Evolutionary conservation across 148 eudicot species (phyloP).

Genomic region (Rheum nobile): DNA sequence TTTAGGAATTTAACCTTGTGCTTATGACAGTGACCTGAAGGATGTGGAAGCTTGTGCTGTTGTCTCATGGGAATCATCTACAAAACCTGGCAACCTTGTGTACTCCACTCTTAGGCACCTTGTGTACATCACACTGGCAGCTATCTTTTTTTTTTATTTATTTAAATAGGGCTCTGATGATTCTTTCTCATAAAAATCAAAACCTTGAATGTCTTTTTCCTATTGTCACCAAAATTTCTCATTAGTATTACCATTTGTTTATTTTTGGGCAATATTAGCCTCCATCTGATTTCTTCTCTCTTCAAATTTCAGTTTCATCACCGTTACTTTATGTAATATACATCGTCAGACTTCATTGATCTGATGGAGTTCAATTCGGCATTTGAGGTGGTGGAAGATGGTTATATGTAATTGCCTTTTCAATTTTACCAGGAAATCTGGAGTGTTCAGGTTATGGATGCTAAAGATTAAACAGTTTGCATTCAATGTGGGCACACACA

Average conservation of each 20-base stretch:
- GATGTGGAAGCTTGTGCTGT: background rate
- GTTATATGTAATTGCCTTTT: background rate
- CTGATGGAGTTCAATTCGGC: background rate
- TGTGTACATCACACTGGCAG: conserved; percentile 2
- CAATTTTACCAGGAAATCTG: no score
- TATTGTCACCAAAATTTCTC: background rate
- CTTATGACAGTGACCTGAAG: background rate
- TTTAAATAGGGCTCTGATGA: conserved; percentile 3
- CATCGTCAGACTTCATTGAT: background rate
- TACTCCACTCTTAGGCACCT: conserved; percentile 1
- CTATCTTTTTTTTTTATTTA: background rate
- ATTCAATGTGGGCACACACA: background rate
- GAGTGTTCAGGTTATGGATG: no score
- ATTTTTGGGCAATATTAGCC: background rate
- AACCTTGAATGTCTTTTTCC: conserved; percentile 1
- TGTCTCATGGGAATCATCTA: background rate
- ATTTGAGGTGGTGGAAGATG: background rate
- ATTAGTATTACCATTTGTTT: background rate
- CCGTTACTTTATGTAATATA: background rate
- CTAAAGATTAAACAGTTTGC: no score
- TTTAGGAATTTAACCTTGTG: background rate
- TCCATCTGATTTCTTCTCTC: background rate
- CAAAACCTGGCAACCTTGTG: background rate
- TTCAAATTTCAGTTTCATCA: background rate
- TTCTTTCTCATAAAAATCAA: background rate